Evolutionary conservation across 2,329 filamentous ascomycete species (phyloP).

Genomic region (Waltergamsia citrina): DNA sequence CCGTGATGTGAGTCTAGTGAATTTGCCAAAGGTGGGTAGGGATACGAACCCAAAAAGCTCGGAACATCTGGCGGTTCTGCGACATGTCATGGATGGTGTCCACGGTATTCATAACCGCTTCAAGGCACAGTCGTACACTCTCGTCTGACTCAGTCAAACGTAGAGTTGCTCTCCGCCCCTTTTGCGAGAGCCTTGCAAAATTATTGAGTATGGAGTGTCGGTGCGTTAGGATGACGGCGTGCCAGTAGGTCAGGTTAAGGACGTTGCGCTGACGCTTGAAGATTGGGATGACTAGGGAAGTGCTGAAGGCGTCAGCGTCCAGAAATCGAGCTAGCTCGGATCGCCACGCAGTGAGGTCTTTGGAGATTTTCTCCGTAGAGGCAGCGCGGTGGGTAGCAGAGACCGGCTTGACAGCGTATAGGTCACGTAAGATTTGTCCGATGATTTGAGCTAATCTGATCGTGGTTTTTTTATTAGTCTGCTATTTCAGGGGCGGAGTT

Average conservation of each 20-base stretch:
- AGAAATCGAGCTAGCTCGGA: constrained; percentile 22
- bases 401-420: constrained; percentile 22
- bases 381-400: constrained; percentile 14
- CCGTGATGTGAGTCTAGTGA: neutral
- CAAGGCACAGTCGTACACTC: constrained; percentile 16
- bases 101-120: constrained; percentile 27
- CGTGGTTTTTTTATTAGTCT: neutral
- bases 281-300: constrained; percentile 23
- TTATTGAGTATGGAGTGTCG: constrained; percentile 25
- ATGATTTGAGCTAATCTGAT: constrained; percentile 20
- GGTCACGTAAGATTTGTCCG: constrained; percentile 19
- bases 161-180: too few species aligned
- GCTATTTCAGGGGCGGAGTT: neutral
- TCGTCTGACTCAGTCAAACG: neutral
- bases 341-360: constrained; percentile 23
- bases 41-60: constrained; percentile 27
- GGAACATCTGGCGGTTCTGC: constrained; percentile 23
- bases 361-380: constrained; percentile 16
- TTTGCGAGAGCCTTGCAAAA: constrained; percentile 11
- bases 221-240: constrained; percentile 28
- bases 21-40: neutral
- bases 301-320: constrained; percentile 19
- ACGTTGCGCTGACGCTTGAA: constrained; percentile 29
- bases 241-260: constrained; percentile 30
- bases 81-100: constrained; percentile 27